Conservation (phyloP, 306 rosid species). For the Medicago lupulina region DNA sequence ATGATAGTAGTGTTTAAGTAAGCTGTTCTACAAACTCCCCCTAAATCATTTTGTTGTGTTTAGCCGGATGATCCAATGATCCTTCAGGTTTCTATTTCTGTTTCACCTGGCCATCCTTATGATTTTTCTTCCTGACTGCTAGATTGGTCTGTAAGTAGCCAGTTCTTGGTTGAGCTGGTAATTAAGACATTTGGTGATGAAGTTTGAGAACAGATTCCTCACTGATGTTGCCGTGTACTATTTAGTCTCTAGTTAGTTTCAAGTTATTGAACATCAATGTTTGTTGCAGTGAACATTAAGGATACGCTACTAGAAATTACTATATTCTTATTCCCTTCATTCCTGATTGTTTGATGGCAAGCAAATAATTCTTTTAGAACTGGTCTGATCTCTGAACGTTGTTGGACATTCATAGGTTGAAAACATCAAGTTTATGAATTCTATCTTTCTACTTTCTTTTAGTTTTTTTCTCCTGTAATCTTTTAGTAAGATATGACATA, state of each 20-base stretch:
- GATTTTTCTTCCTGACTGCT: background rate
- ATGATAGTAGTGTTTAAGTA: background rate
- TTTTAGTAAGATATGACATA: slow-evolving; percentile 12
- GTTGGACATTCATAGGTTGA: background rate
- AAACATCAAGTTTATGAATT: slow-evolving; percentile 25
- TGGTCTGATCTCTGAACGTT: slow-evolving; percentile 12
- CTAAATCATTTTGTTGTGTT: slow-evolving; percentile 13
- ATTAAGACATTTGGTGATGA: slow-evolving; percentile 2
- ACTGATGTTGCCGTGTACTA: slow-evolving; percentile 11
- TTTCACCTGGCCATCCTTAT: slow-evolving; percentile 14
- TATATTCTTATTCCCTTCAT: slow-evolving; percentile 22
- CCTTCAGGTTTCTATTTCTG: background rate
- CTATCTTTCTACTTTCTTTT: slow-evolving; percentile 25
- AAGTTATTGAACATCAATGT: background rate
- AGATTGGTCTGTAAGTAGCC: slow-evolving; percentile 6
- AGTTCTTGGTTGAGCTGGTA: slow-evolving; percentile 16
- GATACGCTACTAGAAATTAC: background rate
- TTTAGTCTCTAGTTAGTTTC: slow-evolving; percentile 17
- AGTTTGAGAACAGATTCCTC: slow-evolving; percentile 7
- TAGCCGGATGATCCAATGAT: slow-evolving; percentile 17
- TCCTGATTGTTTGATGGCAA: slow-evolving; percentile 27
- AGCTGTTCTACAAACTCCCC: background rate
- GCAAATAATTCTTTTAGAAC: slow-evolving; percentile 13
- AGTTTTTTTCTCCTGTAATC: slow-evolving; percentile 2
- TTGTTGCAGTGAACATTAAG: slow-evolving; percentile 1